These are phyloP conservation scores for Rhizopogon vinicolor DNA, from an alignment of 768 basidiomycete species.

Conservation along the genomic window DNA sequence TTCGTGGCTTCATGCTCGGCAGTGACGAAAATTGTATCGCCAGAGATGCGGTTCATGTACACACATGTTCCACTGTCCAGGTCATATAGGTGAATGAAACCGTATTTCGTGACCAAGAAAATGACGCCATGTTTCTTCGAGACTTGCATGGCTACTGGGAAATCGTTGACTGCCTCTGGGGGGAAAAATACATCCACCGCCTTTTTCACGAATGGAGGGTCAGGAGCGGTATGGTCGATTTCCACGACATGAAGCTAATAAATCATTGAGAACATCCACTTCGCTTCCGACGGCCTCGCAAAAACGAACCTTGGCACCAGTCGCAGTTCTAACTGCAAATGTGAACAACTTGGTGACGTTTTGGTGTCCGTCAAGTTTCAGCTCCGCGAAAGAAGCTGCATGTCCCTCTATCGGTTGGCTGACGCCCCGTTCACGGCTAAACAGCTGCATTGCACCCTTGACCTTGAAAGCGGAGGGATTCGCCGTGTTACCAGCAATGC, in stretches of 20 bases:
- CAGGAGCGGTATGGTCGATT: constrained; percentile 91
- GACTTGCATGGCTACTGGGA: constrained; percentile 99
- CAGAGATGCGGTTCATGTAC: constrained; percentile 99
- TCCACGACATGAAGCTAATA: constrained; percentile 93
- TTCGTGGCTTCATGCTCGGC: constrained; percentile 91
- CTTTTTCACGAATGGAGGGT: constrained; percentile 94
- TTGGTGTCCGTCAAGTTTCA: constrained; percentile 87
- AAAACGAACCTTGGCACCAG: constrained; percentile 85
- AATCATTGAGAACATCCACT: constrained; percentile 7
- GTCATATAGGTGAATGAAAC: constrained; percentile 99
- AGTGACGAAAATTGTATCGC: constrained; percentile 98
- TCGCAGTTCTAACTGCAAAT: constrained; percentile 94
- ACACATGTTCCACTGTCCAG: constrained; percentile 95
- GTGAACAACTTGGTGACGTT: constrained; percentile 87
- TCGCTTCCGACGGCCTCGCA: background rate
- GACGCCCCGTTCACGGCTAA: constrained; percentile 87
- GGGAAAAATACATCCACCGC: constrained; percentile 99
- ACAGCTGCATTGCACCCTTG: constrained; percentile 97
- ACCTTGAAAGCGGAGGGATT: constrained; percentile 98
- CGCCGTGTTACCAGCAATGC: constrained; percentile 87
- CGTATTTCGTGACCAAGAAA: constrained; percentile 97
- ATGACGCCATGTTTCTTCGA: constrained; percentile 95
- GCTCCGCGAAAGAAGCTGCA: constrained; percentile 91
- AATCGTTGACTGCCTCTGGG: constrained; percentile 95
- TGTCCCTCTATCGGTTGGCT: constrained; percentile 99